phyloP scores from a whole-genome alignment of 164 flowering plant genomes.

The Chimonanthus praecox region DNA sequence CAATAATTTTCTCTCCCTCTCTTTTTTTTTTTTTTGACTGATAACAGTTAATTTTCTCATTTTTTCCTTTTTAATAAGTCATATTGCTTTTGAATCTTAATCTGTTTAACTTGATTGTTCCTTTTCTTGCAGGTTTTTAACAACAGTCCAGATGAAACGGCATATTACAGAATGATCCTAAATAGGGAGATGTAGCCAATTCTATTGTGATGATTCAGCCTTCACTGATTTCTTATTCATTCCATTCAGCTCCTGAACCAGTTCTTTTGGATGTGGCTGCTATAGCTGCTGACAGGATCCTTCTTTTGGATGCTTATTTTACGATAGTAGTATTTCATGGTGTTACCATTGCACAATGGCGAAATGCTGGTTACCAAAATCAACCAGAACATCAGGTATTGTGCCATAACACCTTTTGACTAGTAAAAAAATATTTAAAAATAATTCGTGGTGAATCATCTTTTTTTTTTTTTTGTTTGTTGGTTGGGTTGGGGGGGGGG shows the following conservation, averaged over 20 bases:
- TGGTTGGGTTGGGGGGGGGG: too few relatives aligned
- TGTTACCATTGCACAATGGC: constrained; percentile 85
- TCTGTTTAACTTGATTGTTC: background rate
- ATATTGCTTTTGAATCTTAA: background rate
- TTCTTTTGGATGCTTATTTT: constrained; percentile 83
- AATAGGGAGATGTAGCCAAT: constrained; percentile 87
- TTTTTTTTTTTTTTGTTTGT: too few relatives aligned
- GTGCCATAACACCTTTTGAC: too few relatives aligned
- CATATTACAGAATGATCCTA: constrained; percentile 87
- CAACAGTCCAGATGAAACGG: constrained; percentile 99
- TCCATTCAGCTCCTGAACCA: constrained; percentile 80
- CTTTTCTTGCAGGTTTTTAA: constrained; percentile 40
- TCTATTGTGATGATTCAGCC: constrained; percentile 98
- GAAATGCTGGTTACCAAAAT: constrained; percentile 87
- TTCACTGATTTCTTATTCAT: constrained; percentile 86
- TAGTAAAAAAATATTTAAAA: too few relatives aligned
- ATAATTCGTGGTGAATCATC: too few relatives aligned
- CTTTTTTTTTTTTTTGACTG: background rate
- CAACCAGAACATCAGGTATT: constrained; percentile 81
- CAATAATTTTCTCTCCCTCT: background rate
- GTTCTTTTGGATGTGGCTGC: constrained; percentile 92
- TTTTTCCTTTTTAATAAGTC: background rate
- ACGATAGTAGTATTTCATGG: constrained; percentile 93
- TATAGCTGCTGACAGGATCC: constrained; percentile 83
- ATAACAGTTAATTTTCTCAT: background rate